phyloP scores from a whole-genome alignment of 768 basidiomycete species.

The Russula brevipes region DNA sequence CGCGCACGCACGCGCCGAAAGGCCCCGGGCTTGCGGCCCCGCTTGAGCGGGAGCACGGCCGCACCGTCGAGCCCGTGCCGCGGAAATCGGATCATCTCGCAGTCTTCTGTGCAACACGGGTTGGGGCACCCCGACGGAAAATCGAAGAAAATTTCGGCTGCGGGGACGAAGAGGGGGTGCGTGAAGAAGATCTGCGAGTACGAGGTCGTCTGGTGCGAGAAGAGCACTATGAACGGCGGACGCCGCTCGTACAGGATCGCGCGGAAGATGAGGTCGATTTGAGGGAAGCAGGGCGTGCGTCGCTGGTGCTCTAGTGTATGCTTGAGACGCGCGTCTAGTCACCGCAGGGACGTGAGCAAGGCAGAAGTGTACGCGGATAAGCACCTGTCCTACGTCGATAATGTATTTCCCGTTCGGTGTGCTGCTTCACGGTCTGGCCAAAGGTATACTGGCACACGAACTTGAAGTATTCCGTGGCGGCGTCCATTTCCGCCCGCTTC shows the following conservation, averaged over 20 bases:
- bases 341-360: slow-evolving; percentile 6
- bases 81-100: slow-evolving; percentile 78
- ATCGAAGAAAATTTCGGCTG: slow-evolving; percentile 67
- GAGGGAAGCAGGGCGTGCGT: slow-evolving; percentile 75
- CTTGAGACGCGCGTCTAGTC: slow-evolving; percentile 57
- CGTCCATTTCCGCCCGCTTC: slow-evolving; percentile 76
- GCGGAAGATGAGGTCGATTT: slow-evolving; percentile 72
- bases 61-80: slow-evolving; percentile 57
- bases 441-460: slow-evolving; percentile 63
- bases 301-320: slow-evolving; percentile 63
- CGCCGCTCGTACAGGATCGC: slow-evolving; percentile 72
- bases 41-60: slow-evolving; percentile 55
- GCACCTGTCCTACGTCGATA: slow-evolving; percentile 45
- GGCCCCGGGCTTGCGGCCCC: slow-evolving; percentile 40
- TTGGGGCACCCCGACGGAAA: slow-evolving; percentile 78
- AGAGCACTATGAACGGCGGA: slow-evolving; percentile 71
- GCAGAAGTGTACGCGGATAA: background rate
- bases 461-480: slow-evolving; percentile 73
- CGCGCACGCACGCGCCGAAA: slow-evolving; percentile 43
- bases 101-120: slow-evolving; percentile 73
- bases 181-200: slow-evolving; percentile 82
- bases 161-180: slow-evolving; percentile 61
- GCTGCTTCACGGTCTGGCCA: slow-evolving; percentile 57
- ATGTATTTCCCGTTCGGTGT: slow-evolving; percentile 61
- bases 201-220: slow-evolving; percentile 75